Base-by-base conservation (phyloP, 2,329 filamentous ascomycete species). In the Tolypocladium tundrense region DNA sequence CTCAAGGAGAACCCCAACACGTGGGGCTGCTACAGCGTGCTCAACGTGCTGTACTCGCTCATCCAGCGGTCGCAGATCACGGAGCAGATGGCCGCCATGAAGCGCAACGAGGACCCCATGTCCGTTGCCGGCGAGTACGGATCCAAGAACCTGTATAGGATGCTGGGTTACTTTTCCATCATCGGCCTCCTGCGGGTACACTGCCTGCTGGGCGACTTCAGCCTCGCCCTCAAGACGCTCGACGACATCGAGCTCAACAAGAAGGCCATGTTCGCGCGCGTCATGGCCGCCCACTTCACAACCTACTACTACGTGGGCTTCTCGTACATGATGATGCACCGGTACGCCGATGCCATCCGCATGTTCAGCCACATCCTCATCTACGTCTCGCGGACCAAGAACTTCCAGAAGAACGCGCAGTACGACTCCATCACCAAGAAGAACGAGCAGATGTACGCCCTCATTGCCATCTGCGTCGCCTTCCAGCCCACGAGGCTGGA, bases 301-400 rank as follows among this genome's bases (percentile, higher is more conserved):
- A 99, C 94, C 64, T 99, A 97, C 85, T 99, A 99, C 86, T 97
- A 97, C 75, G 93, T 99, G 62, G 94, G 94, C 67, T 99, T 99
- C 86, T 96, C 91, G 66, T 99, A 99, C 88, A 97, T 99, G 93
- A 99, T 99, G 94, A 96, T 97, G 90, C 91, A 94, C 79, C 90
- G 94, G 73, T 99, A 99, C 74, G 90, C 91, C 76, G 94, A 99
- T 77, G 94, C 94, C 75, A 97, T 99, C 79, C 91, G 93, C 83
- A 96, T 97, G 88, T 99, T 99, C 86, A 96, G 90, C 82, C 94
- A 99, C 84, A 99, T 99, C 76, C 86, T 99, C 68, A 88, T 99
- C 78, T 99, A 97, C 78, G 92, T 99, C 65, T 96, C 91, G 66
- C 84, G 94, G 69, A 99, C 94, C 72, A 99, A 99, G 89, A 97